Base-by-base conservation (phyloP, 495 filamentous ascomycete genomes). In the Astrothelium macrocarpum region DNA sequence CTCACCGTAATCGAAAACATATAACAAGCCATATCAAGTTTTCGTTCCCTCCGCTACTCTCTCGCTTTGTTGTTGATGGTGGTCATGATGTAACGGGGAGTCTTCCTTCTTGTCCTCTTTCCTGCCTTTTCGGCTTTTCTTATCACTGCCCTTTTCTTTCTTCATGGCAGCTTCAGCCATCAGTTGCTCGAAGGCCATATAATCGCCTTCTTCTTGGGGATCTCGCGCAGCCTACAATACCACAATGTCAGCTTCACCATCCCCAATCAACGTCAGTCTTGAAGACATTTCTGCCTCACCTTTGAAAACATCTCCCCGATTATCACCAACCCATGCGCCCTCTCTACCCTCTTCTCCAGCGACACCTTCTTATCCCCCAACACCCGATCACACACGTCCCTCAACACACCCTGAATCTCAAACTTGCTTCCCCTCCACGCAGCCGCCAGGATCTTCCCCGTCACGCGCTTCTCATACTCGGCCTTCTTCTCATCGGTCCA, bases 401-500 rank as follows among this genome's bases (percentile, higher is more conserved):
- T 80, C 66, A 99, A 74, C 61, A 99, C 95, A 64, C 92, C 87
- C 78, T 97, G 95, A 68, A 99, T 97, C 80, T 99, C 94, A 69
- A 93, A 97, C 78, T 91, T 95, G 82, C 89, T 93, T 58, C 95
- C 95, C 62, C 91, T 81, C 95, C 94, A 99, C 25, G 95, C 94
- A 23, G 94, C 94, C 9, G 91, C 95, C n/a, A 99, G 83, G 64
- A 99, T 96, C 82, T 99, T 97, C 60, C 94, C 94, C 31, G 94
- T 99, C 1, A 97, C 92, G 70, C 86, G 84, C 71, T 90, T 85
- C 78, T 97, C 93, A 68, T 92, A 96, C 76, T 99, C 94, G n/a
- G 87, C 80, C 77, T 91, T 93, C 80, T 89, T 91, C 84, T 99
- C 95, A 67, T 97, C 94, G 11, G 94, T 97, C 94, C 94, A 99